Evolutionary conservation across 768 basidiomycete species (phyloP), one percentile per base, ranked within the genome.

Genomic region (Epithele typhae): DNA sequence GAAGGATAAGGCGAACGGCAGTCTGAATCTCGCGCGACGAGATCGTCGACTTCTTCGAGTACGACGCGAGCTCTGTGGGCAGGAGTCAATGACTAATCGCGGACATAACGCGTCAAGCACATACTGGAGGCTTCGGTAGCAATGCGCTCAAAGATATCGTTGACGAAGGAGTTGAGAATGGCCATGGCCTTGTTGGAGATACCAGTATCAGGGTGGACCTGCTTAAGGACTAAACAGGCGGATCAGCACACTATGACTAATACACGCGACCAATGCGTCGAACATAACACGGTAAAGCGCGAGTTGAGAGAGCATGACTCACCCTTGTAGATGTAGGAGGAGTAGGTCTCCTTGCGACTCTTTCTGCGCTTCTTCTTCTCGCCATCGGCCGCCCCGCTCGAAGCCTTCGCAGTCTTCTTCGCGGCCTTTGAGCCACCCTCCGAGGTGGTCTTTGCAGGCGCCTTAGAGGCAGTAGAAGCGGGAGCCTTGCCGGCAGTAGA

Each of bases 1-100:
- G 93, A 22, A 98, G 84, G 62, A 98, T 96, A 37, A 95, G 78
- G 47, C 94, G 87, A 41, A 96, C 94, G 33, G 90, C 79, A 24
- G 95, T 98, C 71, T 97, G 95, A 62, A 98, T 98, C 71, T 98
- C 95, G 49, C 95, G 89, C 19, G 92, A 96, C 17, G 94, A 95
- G 67, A 98, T 98, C 36, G 95, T 97, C 3, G 95, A 96, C 71
- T 96, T 95, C 81, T 97, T 95, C 46, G 94, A 96, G 78, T 98
- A 98, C 1, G 91, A 81, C 46, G 94, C 92, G 61, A 98, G 92
- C 72, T 95, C 89, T 92, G 59, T 4, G 35, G 9, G 27, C 25
- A 8, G 12, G 1, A 2, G 23, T 55, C 11, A 52, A n/a, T 21
- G 19, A 23, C 7, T 34, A 19, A 0, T 17, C 14, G 7, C 1